Evolutionary conservation across 371 early-diverging fungal genomes (phyloP), one percentile per base, ranked within the genome.

Genomic region (Choanephora cucurbitarum): DNA sequence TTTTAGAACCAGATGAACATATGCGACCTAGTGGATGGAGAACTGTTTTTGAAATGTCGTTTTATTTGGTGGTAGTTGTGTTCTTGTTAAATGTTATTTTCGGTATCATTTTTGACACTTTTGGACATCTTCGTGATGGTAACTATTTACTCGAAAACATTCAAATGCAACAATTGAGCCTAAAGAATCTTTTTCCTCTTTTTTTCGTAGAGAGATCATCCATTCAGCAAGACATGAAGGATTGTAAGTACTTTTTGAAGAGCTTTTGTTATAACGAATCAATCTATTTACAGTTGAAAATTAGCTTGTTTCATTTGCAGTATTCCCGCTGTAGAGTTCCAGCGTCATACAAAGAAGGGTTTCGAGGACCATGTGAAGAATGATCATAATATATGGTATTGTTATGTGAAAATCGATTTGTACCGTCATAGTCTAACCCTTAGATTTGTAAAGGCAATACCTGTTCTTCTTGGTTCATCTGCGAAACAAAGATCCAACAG

Each of bases 101-200:
- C 60, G 84, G 83, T 78, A 78, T 82, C 37, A 81, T 83, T 21
- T 83, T 83, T 56, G 84, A 83, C 47, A 83, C 81, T 0, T 83
- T 83, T 66, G 84, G 81, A 15, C 77, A 78, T 60, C 69, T 83
- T 18, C 73, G 84, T 57, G 81, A 83, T 61, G 81, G 69, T 69
- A 72, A 62, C 55, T 44, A 21, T 23, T 10, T 19, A 3, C 4
- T 40, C 10, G 4, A 4, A 15, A 15, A 15, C 11, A 11, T 40
- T n/a, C 47, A 23, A 15, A 39, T 39, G 5, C n/a, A 17, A 37
- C 21, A 21, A 44, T 49, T 18, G 18, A 49, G n/a, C n/a, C n/a
- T n/a, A n/a, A n/a, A n/a, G n/a, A n/a, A n/a, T n/a, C 40, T 28
- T 33, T 45, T 33, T 13, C 11, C 2, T 52, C 44, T 37, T 7